Evolutionary conservation across 108 stramenopile species (phyloP), one percentile per base, ranked within the genome.

Genomic region (Skeletonema menzelii): DNA sequence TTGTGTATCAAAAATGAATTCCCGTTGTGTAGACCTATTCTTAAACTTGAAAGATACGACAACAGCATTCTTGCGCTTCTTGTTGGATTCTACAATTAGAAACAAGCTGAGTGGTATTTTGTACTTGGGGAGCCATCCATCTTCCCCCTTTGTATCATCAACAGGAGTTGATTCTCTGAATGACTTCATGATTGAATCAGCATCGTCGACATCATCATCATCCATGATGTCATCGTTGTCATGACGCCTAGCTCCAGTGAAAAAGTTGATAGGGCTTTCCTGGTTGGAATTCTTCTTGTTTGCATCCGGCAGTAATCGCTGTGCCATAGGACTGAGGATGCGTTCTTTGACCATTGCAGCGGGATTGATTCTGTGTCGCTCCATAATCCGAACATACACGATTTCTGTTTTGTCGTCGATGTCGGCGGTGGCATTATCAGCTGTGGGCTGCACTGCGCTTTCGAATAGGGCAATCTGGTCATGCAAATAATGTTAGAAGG

Each of bases 81-180:
- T 70, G 37, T 67, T 67, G 5, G 17, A 22, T 11, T 56, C 65
- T 27, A 63, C 70, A 26, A 88, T 76, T 40, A 63, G 38, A 7
- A 89, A 67, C 37, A 56, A 58, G 20, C 46, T 24, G 27, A 90
- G 44, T 5, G 89, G 86, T 1, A 93, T 15, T 22, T 79, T 70
- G 65, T 86, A 89, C 58, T 75, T 87, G 4, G 86, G 83, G 46
- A 72, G 81, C 88, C 87, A 92, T 20, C 86, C 85, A 6, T 73
- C 67, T 22, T 27, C 65, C 27, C 24, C 70, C 31, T 14, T 0
- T 30, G 27, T 20, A 5, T 17, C 17, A 13, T 69, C 35, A 2
- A 11, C 8, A 14, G 40, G 4, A 26, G 10, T 13, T 28, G 19
- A 13, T 67, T 67, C 66, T 15, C 7, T 64, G 65, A 70, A 71